A percentile compares a stretch with the other conserved stretches of the same genome.
phyloP scores from a whole-genome alignment of 1,284 basidiomycete genomes.

The Trametes versicolor region DNA sequence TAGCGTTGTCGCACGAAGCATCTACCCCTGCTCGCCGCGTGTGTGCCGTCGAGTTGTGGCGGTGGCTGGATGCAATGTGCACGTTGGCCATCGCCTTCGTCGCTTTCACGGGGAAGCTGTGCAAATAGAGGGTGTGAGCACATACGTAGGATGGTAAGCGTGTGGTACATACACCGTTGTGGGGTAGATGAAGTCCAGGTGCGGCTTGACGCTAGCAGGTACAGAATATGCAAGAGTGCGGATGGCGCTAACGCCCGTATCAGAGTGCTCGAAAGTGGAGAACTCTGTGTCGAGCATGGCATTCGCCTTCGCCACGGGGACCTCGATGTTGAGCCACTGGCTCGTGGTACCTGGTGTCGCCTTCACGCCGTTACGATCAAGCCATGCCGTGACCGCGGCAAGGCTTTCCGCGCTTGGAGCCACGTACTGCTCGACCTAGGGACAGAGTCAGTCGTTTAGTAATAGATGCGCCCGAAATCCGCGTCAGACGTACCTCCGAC shows the following conservation, averaged over 20 bases:
- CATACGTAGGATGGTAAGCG: background rate
- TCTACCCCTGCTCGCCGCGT: slow-evolving; percentile 21
- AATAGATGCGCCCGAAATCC: slow-evolving; percentile 18
- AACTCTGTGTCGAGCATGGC: slow-evolving; percentile 50
- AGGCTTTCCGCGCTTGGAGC: slow-evolving; percentile 47
- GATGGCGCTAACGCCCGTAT: slow-evolving; percentile 42
- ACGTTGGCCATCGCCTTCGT: slow-evolving; percentile 18
- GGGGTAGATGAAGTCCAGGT: slow-evolving; percentile 53
- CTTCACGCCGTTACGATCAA: slow-evolving; percentile 47
- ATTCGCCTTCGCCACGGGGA: slow-evolving; percentile 48
- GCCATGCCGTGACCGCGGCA: slow-evolving; percentile 49
- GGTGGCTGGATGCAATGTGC: slow-evolving; percentile 10
- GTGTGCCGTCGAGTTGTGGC: slow-evolving; percentile 22
- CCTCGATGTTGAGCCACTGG: slow-evolving; percentile 37
- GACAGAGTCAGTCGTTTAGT: slow-evolving; percentile 32
- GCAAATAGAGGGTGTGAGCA: slow-evolving; percentile 33
- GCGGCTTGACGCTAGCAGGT: slow-evolving; percentile 47
- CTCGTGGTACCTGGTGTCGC: slow-evolving; percentile 43
- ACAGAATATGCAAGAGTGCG: slow-evolving; percentile 54
- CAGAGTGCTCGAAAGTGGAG: slow-evolving; percentile 46
- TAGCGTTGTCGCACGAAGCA: slow-evolving; percentile 33
- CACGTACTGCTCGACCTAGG: slow-evolving; percentile 50
- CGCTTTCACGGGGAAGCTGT: slow-evolving; percentile 30
- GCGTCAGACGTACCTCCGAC: slow-evolving; percentile 23
- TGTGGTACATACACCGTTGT: slow-evolving; percentile 41